These are phyloP conservation scores for Plectosphaerella plurivora DNA, from an alignment of 2,329 filamentous ascomycete species.

Conservation along the genomic window DNA sequence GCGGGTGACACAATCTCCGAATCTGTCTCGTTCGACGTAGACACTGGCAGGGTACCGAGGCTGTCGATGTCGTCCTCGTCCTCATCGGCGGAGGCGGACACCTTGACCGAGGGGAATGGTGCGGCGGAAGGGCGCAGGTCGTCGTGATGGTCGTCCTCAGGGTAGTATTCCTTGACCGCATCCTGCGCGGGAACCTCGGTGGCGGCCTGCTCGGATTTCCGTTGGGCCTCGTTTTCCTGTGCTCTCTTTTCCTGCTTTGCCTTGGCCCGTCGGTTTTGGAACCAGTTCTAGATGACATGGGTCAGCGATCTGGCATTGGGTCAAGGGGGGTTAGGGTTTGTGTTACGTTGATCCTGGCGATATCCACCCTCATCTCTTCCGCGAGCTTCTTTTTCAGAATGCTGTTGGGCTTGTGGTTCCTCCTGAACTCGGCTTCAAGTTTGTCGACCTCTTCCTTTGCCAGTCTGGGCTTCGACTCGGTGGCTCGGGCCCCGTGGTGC, in stretches of 20 bases:
- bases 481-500: slow-evolving; percentile 22
- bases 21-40: slow-evolving; percentile 1
- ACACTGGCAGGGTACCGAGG: too few relatives aligned
- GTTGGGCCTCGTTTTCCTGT: slow-evolving; percentile 40
- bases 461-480: slow-evolving; percentile 47
- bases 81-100: neutral
- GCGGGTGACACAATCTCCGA: slow-evolving; percentile 10
- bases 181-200: slow-evolving; percentile 29
- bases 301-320: slow-evolving; percentile 21
- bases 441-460: slow-evolving; percentile 56
- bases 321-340: neutral
- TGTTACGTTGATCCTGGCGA: slow-evolving; percentile 57
- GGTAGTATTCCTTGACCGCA: slow-evolving; percentile 24
- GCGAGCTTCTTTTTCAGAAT: slow-evolving; percentile 57
- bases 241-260: slow-evolving; percentile 60
- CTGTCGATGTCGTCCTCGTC: neutral
- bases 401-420: slow-evolving; percentile 61
- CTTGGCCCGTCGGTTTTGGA: slow-evolving; percentile 62
- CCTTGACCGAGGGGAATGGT: slow-evolving; percentile 11
- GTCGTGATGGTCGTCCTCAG: slow-evolving; percentile 22
- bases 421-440: slow-evolving; percentile 57
- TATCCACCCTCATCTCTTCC: slow-evolving; percentile 57
- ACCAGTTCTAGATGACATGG: slow-evolving; percentile 53
- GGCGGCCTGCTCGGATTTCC: slow-evolving; percentile 24
- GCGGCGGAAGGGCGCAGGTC: slow-evolving; percentile 36